phyloP scores from a whole-genome alignment of 139 green algal genomes.

The Coelastrella sp. region DNA sequence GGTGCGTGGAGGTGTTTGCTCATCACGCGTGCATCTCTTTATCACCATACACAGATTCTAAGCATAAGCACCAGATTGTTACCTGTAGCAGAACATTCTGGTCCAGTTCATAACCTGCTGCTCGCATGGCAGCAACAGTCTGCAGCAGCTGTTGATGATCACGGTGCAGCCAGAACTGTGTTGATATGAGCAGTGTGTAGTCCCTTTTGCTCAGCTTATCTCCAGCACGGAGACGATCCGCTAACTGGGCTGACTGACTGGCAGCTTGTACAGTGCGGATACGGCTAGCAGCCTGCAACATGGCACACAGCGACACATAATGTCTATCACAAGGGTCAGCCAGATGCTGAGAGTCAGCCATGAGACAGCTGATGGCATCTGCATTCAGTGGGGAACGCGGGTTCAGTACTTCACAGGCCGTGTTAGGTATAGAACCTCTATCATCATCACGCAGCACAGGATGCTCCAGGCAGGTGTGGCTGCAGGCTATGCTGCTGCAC shows the following conservation, averaged over 20 bases:
- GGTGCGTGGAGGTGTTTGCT: no score
- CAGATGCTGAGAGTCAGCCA: no score
- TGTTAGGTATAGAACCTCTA: no score
- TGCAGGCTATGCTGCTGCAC: no score
- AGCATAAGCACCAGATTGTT: background rate
- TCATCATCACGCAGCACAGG: no score
- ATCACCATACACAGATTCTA: no score
- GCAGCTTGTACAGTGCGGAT: background rate
- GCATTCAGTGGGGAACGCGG: no score
- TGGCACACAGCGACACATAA: background rate
- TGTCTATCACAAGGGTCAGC: no score
- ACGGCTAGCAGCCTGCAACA: slow-evolving; percentile 10
- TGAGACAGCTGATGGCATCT: no score
- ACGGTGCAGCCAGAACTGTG: slow-evolving; percentile 40
- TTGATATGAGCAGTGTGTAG: slow-evolving; percentile 18
- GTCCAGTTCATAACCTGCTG: slow-evolving; percentile 19
- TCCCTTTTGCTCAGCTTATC: slow-evolving; percentile 1
- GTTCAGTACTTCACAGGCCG: no score
- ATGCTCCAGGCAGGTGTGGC: no score
- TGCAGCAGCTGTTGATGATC: slow-evolving; percentile 43
- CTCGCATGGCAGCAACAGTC: slow-evolving; percentile 30
- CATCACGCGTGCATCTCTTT: no score
- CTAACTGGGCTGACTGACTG: background rate
- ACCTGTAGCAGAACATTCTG: background rate
- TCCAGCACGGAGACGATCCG: background rate